Base-by-base conservation (phyloP, 306 rosid species). In the Medicago lupulina region DNA sequence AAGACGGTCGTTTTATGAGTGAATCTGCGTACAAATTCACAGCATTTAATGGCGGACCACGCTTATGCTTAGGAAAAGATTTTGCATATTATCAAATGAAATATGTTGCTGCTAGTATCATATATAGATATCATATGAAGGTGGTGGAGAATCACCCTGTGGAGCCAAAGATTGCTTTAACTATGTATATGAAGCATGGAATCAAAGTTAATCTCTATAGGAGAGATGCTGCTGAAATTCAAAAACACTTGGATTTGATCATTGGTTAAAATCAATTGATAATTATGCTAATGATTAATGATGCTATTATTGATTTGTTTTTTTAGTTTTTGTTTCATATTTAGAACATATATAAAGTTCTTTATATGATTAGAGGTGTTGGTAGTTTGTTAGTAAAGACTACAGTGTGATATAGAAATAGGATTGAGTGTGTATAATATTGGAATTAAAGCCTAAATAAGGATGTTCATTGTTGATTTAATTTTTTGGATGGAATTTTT, bases 41-140 rank as follows among this genome's bases (percentile, higher is more conserved):
- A 2, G 96, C 96, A 58, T 95, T 95, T 86, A 95, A 95, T 16
- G 98, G 97, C 7, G 98, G 98, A 10, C 98, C 98, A 19, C 85
- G 98, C 2, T 74, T 95, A 15, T 95, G 98, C 64, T 85, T 95
- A 72, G 98, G 98, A 58, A 89, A 87, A 78, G 97, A 95, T 70
- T 91, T 95, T 73, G 98, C 98, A 1, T 92, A 92, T 60, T 92
- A 90, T 41, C 98, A 95, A 12, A 95, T 95, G 98, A 92, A 92
- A 80, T 91, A 84, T 46, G 92, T 70, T 1, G 98, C 98, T 0
- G 93, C 97, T 4, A 89, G 90, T 34, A 84, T 92, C 83, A 83
- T 92, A n/a, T 68, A 28, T 44, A 85, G 80, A 8, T 91, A 92
- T 76, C 89, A 9, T 49, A 89, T 95, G 9, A 88, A 80, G 69